Base-by-base conservation (phyloP, 805 yeast genomes). In the Limtongia smithiae region DNA sequence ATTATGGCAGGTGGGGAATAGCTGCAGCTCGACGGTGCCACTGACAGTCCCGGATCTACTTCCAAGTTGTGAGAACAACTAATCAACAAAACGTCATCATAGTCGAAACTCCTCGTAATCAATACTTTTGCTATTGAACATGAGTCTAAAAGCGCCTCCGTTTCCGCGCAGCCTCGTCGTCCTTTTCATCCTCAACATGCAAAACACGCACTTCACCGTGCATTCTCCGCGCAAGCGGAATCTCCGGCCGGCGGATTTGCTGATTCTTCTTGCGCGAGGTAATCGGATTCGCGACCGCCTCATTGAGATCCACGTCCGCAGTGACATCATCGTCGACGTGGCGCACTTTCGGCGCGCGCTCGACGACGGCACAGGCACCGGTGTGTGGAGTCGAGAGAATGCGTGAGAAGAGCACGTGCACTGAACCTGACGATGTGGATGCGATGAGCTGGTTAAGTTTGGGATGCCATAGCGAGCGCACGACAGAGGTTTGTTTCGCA, bases 281-380 rank as follows among this genome's bases (percentile, higher is more conserved):
- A 14, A 21, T 44, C 18, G 36, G 46, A 8, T 41, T 39, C 18
- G 34, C 36, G 14, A 58, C 54, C 22, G 55, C 66, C 4, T 64
- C 65, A n/a, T 51, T 51, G 6, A 64, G 48, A 27, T 64, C 68
- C 18, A 54, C 52, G 11, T 61, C 58, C 1, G 62, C 58, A 4
- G 67, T 46, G 30, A 62, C 28, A 36, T 52, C 59, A 42, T 66
- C 70, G 37, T 67, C 70, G 17, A 67, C 51, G 41, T 66, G 67
- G n/a, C 66, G 52, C 9, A 43, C 50, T 37, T 54, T 62, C 9
- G 64, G 62, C 2, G 62, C 55, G 36, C 58, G 57, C 24, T 58
- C 62, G 15, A 63, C 39, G 5, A 63, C 61, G 5, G 46, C n/a
- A 35, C 44, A 50, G 4, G 66, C 67, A 18, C 70, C 70, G 22